Base-by-base conservation (phyloP, 495 filamentous ascomycete genomes). In the Peziza echinospora region DNA sequence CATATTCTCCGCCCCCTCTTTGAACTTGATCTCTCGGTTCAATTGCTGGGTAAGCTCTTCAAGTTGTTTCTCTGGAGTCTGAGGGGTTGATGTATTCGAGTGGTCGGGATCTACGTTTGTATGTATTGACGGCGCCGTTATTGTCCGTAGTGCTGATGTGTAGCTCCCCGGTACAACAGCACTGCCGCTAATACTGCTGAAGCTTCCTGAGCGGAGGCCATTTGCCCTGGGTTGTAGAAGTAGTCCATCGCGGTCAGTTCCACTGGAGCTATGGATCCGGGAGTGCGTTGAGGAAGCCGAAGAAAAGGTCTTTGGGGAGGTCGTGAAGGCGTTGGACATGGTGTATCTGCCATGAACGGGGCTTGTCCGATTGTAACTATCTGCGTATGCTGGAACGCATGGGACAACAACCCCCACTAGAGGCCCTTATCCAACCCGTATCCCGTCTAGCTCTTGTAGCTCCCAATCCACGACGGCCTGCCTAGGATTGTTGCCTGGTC, bases 1-100 rank as follows among this genome's bases (percentile, higher is more conserved):
- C 71, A 96, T 75, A 60, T 97, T 97, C 68, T 97, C 89, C 45
- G 86, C 93, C 21, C 89, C 89, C 49, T 83, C 78, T 63, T 92
- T 94, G 58, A 96, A 96, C 68, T 96, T 96, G 63, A 81, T 78
- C 61, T 96, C 89, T 55, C 86, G 84, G 43, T 82, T 85, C 48
- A 97, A 77, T 58, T 75, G 73, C 56, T 93, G 84, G 48, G 75
- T 75, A 61, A 84, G 74, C 60, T 94, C 87, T 4, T 71, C 71
- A 1, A 67, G 56, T 22, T 71, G 71, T 6, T 70, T 66, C 37
- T 77, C 73, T 25, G 80, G 77, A 47, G 75, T 75, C 48, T 73
- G 75, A 53, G 74, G 69, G 63, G 69, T 78, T 41, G 75, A 48
- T 66, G 71, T 47, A 72, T 59, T 48, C 24, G 47, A 30, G 21